Conservation (phyloP, 2,329 filamentous ascomycete genomes). For the Fusarium pseudocircinatum region DNA sequence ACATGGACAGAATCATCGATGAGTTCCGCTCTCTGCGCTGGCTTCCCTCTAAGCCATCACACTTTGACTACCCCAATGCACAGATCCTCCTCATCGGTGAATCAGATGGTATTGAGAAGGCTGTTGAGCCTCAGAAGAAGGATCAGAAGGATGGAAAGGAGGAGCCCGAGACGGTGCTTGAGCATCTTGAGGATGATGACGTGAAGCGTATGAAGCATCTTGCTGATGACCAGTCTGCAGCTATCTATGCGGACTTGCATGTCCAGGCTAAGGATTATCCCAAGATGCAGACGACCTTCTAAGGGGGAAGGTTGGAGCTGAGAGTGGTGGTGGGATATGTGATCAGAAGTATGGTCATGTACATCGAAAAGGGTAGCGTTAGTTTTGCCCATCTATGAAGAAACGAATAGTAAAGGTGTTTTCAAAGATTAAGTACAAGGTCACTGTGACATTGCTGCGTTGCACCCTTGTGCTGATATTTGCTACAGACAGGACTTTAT, state of each 20-base stretch:
- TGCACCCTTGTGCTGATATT: rapidly evolving
- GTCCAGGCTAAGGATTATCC: slow-evolving; percentile 41
- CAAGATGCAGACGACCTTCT: slow-evolving; percentile 44
- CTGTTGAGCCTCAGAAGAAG: slow-evolving; percentile 56
- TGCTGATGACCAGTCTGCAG: slow-evolving; percentile 55
- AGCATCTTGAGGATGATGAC: slow-evolving; percentile 80
- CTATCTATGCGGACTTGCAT: slow-evolving; percentile 40
- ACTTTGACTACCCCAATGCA: slow-evolving; percentile 77
- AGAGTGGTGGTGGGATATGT: neutral
- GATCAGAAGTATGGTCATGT: neutral
- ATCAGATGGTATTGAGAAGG: slow-evolving; percentile 64
- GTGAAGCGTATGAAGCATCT: slow-evolving; percentile 68
- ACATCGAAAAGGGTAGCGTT: neutral
- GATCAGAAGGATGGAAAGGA: slow-evolving; percentile 49
- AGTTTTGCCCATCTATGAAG: neutral
- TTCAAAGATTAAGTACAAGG: neutral
- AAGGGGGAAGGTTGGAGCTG: neutral
- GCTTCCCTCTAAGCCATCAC: slow-evolving; percentile 76
- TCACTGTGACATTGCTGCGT: neutral
- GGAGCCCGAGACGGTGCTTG: slow-evolving; percentile 74
- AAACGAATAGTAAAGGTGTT: neutral
- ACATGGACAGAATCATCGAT: slow-evolving; percentile 65
- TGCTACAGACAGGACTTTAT: neutral
- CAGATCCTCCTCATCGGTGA: slow-evolving; percentile 85
- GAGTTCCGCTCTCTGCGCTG: slow-evolving; percentile 79